phyloP scores from a whole-genome alignment of 108 stramenopile species.

The Nitzschia sp. region DNA sequence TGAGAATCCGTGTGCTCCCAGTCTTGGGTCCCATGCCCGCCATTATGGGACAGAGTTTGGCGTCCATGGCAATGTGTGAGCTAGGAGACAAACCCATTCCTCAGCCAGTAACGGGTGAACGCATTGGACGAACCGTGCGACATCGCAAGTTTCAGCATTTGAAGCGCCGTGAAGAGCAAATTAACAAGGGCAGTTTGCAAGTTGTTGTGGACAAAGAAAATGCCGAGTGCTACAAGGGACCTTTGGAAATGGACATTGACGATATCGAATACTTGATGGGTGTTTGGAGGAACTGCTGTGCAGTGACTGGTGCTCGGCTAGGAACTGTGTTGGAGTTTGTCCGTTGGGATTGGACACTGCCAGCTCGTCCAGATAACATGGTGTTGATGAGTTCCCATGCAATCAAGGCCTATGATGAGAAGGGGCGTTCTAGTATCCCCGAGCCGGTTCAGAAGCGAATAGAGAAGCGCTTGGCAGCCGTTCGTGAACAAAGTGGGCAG shows the following conservation, averaged over 20 bases:
- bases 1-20: slow-evolving; percentile 95
- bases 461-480: slow-evolving; percentile 31
- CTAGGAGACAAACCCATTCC: slow-evolving; percentile 88
- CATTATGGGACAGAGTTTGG: slow-evolving; percentile 93
- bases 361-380: slow-evolving; percentile 70
- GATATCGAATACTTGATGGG: slow-evolving; percentile 87
- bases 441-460: slow-evolving; percentile 27
- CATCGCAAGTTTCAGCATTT: slow-evolving; percentile 68
- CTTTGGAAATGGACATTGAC: slow-evolving; percentile 75
- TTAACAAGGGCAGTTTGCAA: slow-evolving; percentile 15
- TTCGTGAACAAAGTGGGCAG: slow-evolving; percentile 29
- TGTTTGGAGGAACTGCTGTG: slow-evolving; percentile 84
- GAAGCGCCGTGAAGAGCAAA: slow-evolving; percentile 60
- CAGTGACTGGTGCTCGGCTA: slow-evolving; percentile 67
- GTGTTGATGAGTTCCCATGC: slow-evolving; percentile 71
- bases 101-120: slow-evolving; percentile 69
- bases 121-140: slow-evolving; percentile 78
- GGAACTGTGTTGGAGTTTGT: slow-evolving; percentile 71
- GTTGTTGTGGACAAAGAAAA: background rate
- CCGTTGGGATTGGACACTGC: slow-evolving; percentile 69
- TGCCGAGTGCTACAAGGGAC: slow-evolving; percentile 35
- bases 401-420: slow-evolving; percentile 54
- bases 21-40: slow-evolving; percentile 96
- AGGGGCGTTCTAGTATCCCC: slow-evolving; percentile 23
- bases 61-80: slow-evolving; percentile 86